Evolutionary conservation across 805 yeast species (phyloP).

Genomic region (Yarrowia sp.): DNA sequence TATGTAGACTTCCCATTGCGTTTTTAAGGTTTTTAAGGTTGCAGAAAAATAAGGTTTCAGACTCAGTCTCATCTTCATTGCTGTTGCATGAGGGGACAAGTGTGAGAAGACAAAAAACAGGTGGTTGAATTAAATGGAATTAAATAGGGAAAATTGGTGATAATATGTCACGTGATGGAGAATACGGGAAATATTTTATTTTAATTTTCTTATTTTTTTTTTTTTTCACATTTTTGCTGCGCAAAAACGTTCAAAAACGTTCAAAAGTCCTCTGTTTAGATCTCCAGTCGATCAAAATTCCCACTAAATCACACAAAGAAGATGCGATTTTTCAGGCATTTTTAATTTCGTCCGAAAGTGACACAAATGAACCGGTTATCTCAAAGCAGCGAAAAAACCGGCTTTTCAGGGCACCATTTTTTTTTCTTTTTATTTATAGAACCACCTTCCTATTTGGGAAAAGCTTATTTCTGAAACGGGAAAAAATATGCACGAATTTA

Average conservation of each 20-base stretch:
- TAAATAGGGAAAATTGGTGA: too few relatives aligned
- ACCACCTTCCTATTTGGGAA: not conserved
- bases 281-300: not conserved
- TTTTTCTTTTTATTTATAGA: not conserved
- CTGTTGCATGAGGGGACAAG: slow-evolving; percentile 11
- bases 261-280: not conserved
- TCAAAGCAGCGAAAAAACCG: not conserved
- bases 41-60: not conserved
- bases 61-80: slow-evolving; percentile 28
- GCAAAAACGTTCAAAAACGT: too few relatives aligned
- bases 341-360: not conserved
- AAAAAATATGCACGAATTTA: not conserved
- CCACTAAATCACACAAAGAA: not conserved
- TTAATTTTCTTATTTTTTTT: too few relatives aligned
- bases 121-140: too few relatives aligned
- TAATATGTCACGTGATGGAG: not conserved
- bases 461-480: not conserved
- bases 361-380: not conserved
- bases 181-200: not conserved
- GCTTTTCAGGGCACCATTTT: not conserved
- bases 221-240: too few relatives aligned
- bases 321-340: not conserved
- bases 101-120: too few relatives aligned
- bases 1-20: slow-evolving; percentile 6
- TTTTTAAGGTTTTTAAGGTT: slow-evolving; percentile 2